Conservation (phyloP, 2,329 filamentous ascomycete species). For the Rasamsonia emersonii region DNA sequence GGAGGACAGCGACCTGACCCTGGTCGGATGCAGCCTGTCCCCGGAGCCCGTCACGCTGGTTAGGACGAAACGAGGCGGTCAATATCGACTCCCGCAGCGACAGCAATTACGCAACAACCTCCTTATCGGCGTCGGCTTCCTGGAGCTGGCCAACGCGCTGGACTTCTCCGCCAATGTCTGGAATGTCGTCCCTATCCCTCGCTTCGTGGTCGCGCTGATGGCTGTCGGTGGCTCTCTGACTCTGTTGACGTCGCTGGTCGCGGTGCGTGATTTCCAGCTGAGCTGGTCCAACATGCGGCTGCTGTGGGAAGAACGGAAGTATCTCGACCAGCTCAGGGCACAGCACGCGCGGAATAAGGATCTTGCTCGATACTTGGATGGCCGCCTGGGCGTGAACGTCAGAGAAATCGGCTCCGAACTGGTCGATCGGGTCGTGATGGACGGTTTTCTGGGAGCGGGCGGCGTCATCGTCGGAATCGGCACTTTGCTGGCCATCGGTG, state of each 20-base stretch:
- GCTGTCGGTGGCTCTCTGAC: constrained; percentile 44
- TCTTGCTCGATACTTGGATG: constrained; percentile 19
- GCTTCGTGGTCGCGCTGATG: constrained; percentile 44
- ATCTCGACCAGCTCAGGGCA: constrained; percentile 17
- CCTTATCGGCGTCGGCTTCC: constrained; percentile 38
- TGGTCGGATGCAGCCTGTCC: too few relatives aligned
- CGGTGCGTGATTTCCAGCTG: constrained; percentile 35
- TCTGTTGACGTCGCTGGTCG: constrained; percentile 38
- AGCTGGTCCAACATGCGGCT: constrained; percentile 41
- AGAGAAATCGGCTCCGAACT: constrained; percentile 45
- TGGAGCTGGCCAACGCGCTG: constrained; percentile 48
- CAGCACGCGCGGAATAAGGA: constrained; percentile 12
- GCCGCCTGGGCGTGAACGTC: constrained; percentile 37
- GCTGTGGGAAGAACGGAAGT: constrained; percentile 34
- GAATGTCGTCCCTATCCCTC: constrained; percentile 45
- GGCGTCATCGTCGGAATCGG: constrained; percentile 44
- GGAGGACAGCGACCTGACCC: too few relatives aligned
- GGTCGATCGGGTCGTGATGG: constrained; percentile 45
- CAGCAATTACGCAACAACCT: constrained; percentile 14
- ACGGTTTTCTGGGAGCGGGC: constrained; percentile 42
- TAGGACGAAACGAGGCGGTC: too few relatives aligned
- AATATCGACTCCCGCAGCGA: neutral
- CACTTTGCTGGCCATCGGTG: constrained; percentile 47
- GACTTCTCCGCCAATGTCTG: constrained; percentile 53
- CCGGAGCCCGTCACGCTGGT: too few relatives aligned